phyloP scores from a whole-genome alignment of 1,284 basidiomycete genomes.

The Naganishia liquefaciens region DNA sequence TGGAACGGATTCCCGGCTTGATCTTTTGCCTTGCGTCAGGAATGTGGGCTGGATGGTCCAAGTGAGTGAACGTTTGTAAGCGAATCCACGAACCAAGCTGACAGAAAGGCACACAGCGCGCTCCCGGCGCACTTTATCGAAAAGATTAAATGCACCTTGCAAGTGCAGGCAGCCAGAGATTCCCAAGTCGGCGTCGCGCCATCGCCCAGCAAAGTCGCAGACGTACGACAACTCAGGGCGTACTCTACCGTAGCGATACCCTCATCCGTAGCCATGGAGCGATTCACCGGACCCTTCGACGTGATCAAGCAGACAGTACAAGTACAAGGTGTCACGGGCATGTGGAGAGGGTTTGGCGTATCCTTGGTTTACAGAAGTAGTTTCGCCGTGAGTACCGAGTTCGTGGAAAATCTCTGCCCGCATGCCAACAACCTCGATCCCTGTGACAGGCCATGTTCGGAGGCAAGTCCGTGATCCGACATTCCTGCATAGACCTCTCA shows the following conservation, averaged over 20 bases:
- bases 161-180: conserved; percentile 41
- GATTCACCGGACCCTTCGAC: conserved; percentile 47
- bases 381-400: conserved; percentile 42
- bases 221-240: conserved; percentile 1
- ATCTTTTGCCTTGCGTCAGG: conserved; percentile 2
- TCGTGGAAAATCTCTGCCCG: not conserved
- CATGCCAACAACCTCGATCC: not conserved
- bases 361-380: conserved; percentile 52
- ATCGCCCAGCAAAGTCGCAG: not conserved
- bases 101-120: conserved; percentile 38
- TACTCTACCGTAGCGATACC: conserved; percentile 10
- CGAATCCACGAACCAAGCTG: not conserved
- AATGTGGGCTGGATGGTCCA: conserved; percentile 52
- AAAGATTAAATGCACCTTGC: conserved; percentile 54
- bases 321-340: conserved; percentile 47
- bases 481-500: not conserved
- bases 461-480: conserved; percentile 38
- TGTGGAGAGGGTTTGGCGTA: conserved; percentile 51
- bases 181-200: conserved; percentile 38
- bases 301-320: conserved; percentile 50
- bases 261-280: conserved; percentile 1
- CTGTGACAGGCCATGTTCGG: conserved; percentile 46
- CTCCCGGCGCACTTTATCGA: conserved; percentile 54
- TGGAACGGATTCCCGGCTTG: not conserved
- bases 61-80: conserved; percentile 40